A percentile compares a stretch with the other conserved stretches of the same genome.
phyloP scores from a whole-genome alignment of 805 yeast genomes.

The Metschnikowia continentalis region DNA sequence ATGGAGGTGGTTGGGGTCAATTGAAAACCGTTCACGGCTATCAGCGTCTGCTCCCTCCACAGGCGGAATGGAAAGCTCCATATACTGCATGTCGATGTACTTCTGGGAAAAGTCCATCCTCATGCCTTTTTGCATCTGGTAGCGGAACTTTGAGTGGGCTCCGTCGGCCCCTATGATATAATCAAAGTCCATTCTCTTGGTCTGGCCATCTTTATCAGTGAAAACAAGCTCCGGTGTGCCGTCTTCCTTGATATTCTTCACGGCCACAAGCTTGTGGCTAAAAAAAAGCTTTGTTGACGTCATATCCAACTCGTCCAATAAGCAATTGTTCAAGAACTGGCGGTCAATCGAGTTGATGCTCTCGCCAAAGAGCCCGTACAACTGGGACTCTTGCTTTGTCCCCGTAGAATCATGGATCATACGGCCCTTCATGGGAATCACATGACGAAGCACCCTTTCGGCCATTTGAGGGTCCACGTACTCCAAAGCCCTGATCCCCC shows the following conservation, averaged over 20 bases:
- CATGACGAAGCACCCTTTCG: conserved; percentile 47
- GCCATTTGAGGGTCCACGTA: conserved; percentile 60
- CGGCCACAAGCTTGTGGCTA: conserved; percentile 49
- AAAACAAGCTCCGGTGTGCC: conserved; percentile 23
- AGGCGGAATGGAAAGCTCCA: conserved; percentile 76
- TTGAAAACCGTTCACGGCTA: conserved; percentile 37
- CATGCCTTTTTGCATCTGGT: conserved; percentile 58
- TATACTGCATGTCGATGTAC: conserved; percentile 77
- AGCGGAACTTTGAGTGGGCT: conserved; percentile 68
- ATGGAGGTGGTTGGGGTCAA: conserved; percentile 76
- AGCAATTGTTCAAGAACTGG: conserved; percentile 55
- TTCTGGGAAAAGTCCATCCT: conserved; percentile 72
- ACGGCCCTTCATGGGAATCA: conserved; percentile 84
- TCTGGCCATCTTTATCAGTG: conserved; percentile 16
- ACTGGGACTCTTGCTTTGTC: conserved; percentile 53
- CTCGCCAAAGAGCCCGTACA: conserved; percentile 79
- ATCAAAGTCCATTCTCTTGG: conserved; percentile 38
- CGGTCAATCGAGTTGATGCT: conserved; percentile 83
- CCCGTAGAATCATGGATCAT: conserved; percentile 80
- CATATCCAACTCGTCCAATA: conserved; percentile 58
- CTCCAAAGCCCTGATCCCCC: conserved; percentile 72
- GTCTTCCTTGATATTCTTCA: conserved; percentile 25
- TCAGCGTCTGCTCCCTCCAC: conserved; percentile 22
- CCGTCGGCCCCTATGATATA: conserved; percentile 85
- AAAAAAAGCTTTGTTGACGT: conserved; percentile 47